A percentile compares a stretch with the other conserved stretches of the same genome.
These are phyloP conservation scores for Aristolochia fimbriata DNA, from an alignment of 164 flowering plant species.

Conservation along the genomic window DNA sequence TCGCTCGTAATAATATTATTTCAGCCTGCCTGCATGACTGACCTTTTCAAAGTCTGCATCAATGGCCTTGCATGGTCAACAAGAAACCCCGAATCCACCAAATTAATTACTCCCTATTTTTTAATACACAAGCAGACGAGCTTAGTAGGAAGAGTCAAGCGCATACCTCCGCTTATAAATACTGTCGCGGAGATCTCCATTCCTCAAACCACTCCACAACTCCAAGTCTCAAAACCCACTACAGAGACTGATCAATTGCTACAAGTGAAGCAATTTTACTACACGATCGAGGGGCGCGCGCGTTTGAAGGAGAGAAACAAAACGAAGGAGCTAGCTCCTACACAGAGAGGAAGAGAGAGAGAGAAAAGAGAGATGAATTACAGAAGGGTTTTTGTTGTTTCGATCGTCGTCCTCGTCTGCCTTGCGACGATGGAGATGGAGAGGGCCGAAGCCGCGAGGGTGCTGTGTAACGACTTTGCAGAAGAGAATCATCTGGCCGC, in stretches of 20 bases:
- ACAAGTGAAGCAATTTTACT: too few relatives aligned
- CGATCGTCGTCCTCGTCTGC: slow-evolving; percentile 4
- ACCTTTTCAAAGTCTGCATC: neutral
- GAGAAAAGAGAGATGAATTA: slow-evolving; percentile 5
- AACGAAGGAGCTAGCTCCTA: neutral
- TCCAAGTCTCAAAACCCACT: too few relatives aligned
- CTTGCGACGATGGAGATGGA: neutral
- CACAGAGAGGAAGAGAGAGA: too few relatives aligned
- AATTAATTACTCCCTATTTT: neutral
- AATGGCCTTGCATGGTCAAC: neutral
- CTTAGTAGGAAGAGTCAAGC: too few relatives aligned
- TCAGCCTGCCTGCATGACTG: neutral
- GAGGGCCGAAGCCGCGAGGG: slow-evolving; percentile 7
- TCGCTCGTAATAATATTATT: too few relatives aligned
- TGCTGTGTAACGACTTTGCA: slow-evolving; percentile 1
- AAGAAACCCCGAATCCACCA: neutral
- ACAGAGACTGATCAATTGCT: too few relatives aligned
- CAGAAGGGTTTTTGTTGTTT: neutral
- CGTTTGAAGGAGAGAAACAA: too few relatives aligned
- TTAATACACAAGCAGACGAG: neutral
- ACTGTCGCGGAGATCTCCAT: neutral
- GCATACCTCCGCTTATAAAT: neutral
- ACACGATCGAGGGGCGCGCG: too few relatives aligned
- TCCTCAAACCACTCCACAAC: neutral
- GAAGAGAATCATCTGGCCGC: slow-evolving; percentile 1